phyloP scores from a whole-genome alignment of 441 rosid genomes.

The Gossypium laxum region DNA sequence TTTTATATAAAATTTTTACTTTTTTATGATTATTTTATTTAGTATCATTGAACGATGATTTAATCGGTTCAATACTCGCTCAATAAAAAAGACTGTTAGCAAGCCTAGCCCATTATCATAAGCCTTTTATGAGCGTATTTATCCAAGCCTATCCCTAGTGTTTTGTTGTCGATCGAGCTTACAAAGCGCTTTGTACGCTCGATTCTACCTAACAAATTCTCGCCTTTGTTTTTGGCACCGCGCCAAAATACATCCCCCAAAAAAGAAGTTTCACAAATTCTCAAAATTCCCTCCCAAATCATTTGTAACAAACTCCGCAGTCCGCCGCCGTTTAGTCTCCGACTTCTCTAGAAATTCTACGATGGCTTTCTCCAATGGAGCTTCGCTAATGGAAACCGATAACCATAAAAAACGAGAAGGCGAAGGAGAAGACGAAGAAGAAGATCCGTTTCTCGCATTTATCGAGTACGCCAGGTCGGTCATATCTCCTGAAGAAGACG shows the following conservation, averaged over 20 bases:
- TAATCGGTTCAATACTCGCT: no score
- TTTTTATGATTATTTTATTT: no score
- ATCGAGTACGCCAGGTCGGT: constrained; percentile 53
- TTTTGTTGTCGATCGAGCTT: neutral
- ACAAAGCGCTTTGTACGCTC: neutral
- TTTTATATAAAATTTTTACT: no score
- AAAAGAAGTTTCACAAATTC: neutral
- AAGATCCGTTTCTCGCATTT: constrained; percentile 62
- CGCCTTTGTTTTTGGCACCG: neutral
- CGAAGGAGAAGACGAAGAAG: constrained; percentile 30
- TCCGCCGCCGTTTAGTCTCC: neutral
- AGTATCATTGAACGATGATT: no score
- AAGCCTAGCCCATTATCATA: neutral
- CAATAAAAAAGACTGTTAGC: neutral
- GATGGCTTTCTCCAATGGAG: constrained; percentile 12
- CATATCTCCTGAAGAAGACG: constrained; percentile 35
- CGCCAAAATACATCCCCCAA: neutral
- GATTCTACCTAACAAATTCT: neutral
- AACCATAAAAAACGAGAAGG: neutral
- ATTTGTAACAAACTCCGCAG: neutral
- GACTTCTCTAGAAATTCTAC: neutral
- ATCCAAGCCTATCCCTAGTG: neutral
- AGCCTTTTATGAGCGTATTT: neutral
- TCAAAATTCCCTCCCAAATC: neutral
- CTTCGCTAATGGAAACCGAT: constrained; percentile 31